A percentile compares a stretch with the other conserved stretches of the same genome.
phyloP scores from a whole-genome alignment of 2,329 filamentous ascomycete species.

The Sordariomycetes sp. region DNA sequence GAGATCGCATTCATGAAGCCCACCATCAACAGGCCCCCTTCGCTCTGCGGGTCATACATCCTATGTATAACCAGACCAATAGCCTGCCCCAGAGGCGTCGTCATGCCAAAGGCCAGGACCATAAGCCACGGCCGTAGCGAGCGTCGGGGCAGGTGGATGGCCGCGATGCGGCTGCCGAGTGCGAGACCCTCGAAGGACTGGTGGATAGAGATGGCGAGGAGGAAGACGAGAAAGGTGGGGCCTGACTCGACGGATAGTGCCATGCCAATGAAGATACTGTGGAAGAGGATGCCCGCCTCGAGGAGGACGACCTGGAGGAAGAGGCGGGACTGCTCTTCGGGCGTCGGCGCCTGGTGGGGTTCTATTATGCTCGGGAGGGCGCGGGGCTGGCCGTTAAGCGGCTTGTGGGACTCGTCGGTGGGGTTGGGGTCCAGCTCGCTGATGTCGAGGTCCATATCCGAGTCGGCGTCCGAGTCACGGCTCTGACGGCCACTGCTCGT shows the following conservation, averaged over 20 bases:
- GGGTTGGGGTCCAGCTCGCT: conserved; percentile 45
- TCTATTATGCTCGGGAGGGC: conserved; percentile 7
- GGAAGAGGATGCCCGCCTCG: conserved; percentile 76
- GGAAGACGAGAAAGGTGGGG: conserved; percentile 67
- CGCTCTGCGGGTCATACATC: conserved; percentile 68
- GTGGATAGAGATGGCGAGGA: conserved; percentile 74
- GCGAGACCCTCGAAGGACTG: conserved; percentile 86
- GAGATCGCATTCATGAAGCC: conserved; percentile 84
- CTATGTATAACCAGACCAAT: conserved; percentile 70
- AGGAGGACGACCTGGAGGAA: conserved; percentile 70
- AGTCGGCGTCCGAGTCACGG: conserved; percentile 27
- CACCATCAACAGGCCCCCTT: conserved; percentile 68
- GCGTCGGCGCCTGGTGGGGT: conserved; percentile 4
- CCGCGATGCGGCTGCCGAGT: conserved; percentile 74
- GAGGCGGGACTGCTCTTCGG: conserved; percentile 53
- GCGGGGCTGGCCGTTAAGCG: conserved; percentile 6
- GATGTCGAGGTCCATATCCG: conserved; percentile 48
- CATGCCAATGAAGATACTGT: conserved; percentile 82
- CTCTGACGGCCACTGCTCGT: conserved; percentile 15
- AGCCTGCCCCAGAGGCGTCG: conserved; percentile 74
- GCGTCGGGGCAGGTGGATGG: conserved; percentile 64
- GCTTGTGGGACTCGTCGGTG: conserved; percentile 2
- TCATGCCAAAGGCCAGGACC: conserved; percentile 66
- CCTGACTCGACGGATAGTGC: conserved; percentile 73
- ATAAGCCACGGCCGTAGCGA: conserved; percentile 75